phyloP scores from a whole-genome alignment of 805 yeast species.

The Ogataea saltuana region DNA sequence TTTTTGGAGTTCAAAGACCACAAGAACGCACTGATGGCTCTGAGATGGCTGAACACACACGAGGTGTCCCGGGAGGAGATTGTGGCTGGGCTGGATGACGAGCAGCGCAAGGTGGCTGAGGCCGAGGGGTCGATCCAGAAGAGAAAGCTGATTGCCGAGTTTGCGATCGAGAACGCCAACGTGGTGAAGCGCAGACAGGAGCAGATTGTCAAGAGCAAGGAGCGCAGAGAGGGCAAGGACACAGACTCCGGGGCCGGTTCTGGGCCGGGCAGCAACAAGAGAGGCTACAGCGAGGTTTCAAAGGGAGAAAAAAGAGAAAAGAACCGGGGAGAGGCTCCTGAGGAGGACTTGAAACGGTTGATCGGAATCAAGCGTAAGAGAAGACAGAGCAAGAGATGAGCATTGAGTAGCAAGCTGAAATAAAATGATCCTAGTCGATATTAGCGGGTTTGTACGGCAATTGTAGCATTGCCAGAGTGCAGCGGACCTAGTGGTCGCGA shows the following conservation, averaged over 20 bases:
- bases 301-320: background rate
- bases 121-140: conserved; percentile 52
- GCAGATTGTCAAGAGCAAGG: conserved; percentile 41
- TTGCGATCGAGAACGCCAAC: conserved; percentile 93
- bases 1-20: conserved; percentile 93
- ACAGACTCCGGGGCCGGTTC: no score
- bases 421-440: no score
- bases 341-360: conserved; percentile 59
- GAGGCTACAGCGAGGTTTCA: background rate
- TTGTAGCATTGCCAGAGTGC: no score
- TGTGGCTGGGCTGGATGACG: conserved; percentile 65
- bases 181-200: conserved; percentile 90
- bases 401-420: background rate
- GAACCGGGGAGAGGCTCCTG: conserved; percentile 30
- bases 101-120: conserved; percentile 58
- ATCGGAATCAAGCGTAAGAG: conserved; percentile 72
- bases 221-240: conserved; percentile 38
- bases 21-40: conserved; percentile 89
- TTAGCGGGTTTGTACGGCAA: no score
- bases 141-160: conserved; percentile 87
- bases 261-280: conserved; percentile 21
- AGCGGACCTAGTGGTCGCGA: conserved; percentile 57
- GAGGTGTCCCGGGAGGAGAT: conserved; percentile 74
- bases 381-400: conserved; percentile 41
- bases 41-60: conserved; percentile 96